phyloP scores from a whole-genome alignment of 345 rosid species.

The Lumnitzera littorea region DNA sequence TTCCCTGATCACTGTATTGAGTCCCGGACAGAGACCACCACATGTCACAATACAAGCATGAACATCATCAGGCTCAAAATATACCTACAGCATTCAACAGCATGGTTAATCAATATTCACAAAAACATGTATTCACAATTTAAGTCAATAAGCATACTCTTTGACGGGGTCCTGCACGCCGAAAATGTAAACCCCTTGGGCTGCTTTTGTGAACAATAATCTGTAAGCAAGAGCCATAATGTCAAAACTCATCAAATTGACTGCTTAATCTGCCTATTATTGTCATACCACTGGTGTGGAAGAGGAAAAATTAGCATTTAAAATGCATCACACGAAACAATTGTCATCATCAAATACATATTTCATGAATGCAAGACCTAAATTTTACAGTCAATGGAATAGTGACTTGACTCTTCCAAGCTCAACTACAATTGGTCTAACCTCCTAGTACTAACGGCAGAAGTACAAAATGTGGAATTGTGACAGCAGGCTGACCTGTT shows the following conservation, averaged over 20 bases:
- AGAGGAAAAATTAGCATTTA: background rate
- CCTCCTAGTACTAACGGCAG: too few species aligned
- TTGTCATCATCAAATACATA: too few species aligned
- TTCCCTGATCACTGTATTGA: constrained; percentile 88
- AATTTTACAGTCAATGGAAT: too few species aligned
- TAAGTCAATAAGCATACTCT: constrained; percentile 30
- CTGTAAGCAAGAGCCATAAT: constrained; percentile 20
- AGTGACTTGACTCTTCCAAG: too few species aligned
- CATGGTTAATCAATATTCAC: background rate
- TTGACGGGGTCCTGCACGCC: constrained; percentile 96
- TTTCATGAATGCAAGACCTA: too few species aligned
- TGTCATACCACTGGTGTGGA: too few species aligned
- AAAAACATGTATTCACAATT: background rate
- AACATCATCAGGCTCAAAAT: constrained; percentile 72
- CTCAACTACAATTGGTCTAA: too few species aligned
- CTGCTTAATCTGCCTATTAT: too few species aligned
- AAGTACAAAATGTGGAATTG: too few species aligned
- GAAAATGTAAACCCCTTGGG: constrained; percentile 82
- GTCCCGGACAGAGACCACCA: constrained; percentile 93
- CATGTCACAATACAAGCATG: constrained; percentile 88
- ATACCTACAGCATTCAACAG: constrained; percentile 35
- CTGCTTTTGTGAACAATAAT: constrained; percentile 65
- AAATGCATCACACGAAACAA: background rate
- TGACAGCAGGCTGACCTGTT: constrained; percentile 40
- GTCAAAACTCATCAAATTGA: background rate